Base-by-base conservation (phyloP, 2,329 filamentous ascomycete species). In the Talaromyces sp. region DNA sequence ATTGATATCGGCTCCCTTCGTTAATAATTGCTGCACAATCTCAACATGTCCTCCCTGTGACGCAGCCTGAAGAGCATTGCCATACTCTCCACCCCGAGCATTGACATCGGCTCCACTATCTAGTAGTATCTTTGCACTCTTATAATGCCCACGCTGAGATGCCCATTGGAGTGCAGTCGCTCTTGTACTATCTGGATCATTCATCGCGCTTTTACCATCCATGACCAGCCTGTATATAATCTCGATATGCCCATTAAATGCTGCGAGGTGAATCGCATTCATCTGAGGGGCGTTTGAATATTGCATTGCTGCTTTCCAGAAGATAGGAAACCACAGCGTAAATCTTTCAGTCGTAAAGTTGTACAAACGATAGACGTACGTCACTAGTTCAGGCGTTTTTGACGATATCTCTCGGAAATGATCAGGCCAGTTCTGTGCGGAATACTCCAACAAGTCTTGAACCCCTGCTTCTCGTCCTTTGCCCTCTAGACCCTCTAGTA, bases 31-130 rank as follows among this genome's bases (percentile, higher is more conserved):
- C 34, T 57, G 33, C 16, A 57, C 34, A 59, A 36, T 52, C 2
- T 52, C 14, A 59, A 34, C 2, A 51, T 52, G 18, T 52, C 42
- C 31, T 58, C n/a, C 14, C 2, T 14, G 0, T 31, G 50, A 60
- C 55, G 56, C 60, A 47, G 60, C 63, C 27, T 61, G 51, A 5
- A 63, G 60, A 42, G 60, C 51, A 54, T 36, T 63, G 23, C 56
- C 63, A 40, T 58, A 62, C 1, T 28, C 4, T 27, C 42, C 50
- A 60, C 27, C 31, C n/a, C 56, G 31, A 33, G 52, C 31, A 60
- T 60, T 59, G 42, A 59, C 27, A 31, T 58, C 31, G 28, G 42
- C 52, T 47, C 31, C 30, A 14, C 14, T 59, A 4, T 34, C 47
- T 16, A 59, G 31, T 27, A 59, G 5, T 57, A 12, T 3, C 55